A percentile compares a stretch with the other conserved stretches of the same genome.
Conservation (phyloP, 164 flowering plant species). For the Taxillus chinensis region DNA sequence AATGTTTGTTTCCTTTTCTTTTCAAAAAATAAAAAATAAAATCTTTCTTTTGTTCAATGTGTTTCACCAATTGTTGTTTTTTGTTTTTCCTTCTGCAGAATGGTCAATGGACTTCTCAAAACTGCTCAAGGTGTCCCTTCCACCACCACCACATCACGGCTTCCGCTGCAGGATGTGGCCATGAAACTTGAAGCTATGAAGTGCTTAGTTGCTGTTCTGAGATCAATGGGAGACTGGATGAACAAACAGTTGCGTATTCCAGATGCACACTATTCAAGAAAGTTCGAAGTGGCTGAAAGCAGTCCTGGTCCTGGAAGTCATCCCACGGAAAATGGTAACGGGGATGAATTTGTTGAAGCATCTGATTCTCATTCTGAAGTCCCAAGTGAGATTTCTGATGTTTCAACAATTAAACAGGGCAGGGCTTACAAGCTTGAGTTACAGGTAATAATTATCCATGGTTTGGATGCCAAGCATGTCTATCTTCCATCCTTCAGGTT, state of each 20-base stretch:
- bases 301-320: constrained; percentile 42
- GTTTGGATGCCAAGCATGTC: background rate
- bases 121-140: constrained; percentile 99
- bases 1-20: background rate
- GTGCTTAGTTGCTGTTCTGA: constrained; percentile 74
- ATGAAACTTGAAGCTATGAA: constrained; percentile 97
- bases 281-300: constrained; percentile 47
- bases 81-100: constrained; percentile 35
- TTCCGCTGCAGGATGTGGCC: constrained; percentile 87
- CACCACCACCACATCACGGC: constrained; percentile 61
- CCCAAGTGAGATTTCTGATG: constrained; percentile 83
- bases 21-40: background rate
- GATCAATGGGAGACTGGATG: constrained; percentile 99
- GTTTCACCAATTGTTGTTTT: background rate
- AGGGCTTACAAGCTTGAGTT: constrained; percentile 98
- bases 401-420: constrained; percentile 76
- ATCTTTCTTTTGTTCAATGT: background rate
- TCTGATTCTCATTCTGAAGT: constrained; percentile 80
- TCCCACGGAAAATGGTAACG: constrained; percentile 61
- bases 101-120: constrained; percentile 99
- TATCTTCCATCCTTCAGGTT: constrained; percentile 3
- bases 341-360: constrained; percentile 63
- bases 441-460: constrained; percentile 42
- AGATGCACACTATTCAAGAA: constrained; percentile 64
- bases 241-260: constrained; percentile 90